Evolutionary conservation across 148 eudicot species (phyloP), one percentile per base, ranked within the genome.

Genomic region (Rhododendron vialii): DNA sequence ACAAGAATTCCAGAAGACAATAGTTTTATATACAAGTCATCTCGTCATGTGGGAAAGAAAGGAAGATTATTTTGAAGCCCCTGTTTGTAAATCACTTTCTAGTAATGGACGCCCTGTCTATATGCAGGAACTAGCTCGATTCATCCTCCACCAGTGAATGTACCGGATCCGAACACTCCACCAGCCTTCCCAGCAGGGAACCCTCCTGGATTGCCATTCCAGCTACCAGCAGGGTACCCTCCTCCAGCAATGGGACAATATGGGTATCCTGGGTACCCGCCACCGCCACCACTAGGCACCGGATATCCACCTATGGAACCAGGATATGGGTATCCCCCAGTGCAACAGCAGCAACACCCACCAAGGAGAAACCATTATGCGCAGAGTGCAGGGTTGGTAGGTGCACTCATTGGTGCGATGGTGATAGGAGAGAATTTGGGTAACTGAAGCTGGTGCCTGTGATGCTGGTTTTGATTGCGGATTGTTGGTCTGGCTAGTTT

Each of bases 361-460:
- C 91, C 90, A 17, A 88, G 84, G 84, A 90, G 88, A 83, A 89
- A 83, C 13, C 81, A 55, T 28, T 50, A 85, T 5, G 92, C 91
- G 80, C 80, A 89, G 92, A 91, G 94, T 10, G 53, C 89, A 11
- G 94, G 94, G 26, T 79, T 91, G 69, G 45, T 91, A 0, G 95
- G 95, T 36, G 93, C 92, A 35, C 92, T 89, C 10, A 15, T 93
- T 43, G 92, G 93, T 48, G 92, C 92, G 47, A 50, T 80, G 82
- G 55, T 80, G 82, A 50, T 80, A 48, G 63, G 22, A 50, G 82
- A 80, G 80, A 36, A 33, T 30, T 30, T 30, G 18, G 76, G 41
- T 71, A 35, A 14, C 38, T 71, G 76, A 71, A 71, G 76, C 41
- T 14, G 76, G 76, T 30, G 8, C 76, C 76, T 71, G 35, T 3